Base-by-base conservation (phyloP, 805 yeast genomes). In the Kuraishia capsulata region DNA sequence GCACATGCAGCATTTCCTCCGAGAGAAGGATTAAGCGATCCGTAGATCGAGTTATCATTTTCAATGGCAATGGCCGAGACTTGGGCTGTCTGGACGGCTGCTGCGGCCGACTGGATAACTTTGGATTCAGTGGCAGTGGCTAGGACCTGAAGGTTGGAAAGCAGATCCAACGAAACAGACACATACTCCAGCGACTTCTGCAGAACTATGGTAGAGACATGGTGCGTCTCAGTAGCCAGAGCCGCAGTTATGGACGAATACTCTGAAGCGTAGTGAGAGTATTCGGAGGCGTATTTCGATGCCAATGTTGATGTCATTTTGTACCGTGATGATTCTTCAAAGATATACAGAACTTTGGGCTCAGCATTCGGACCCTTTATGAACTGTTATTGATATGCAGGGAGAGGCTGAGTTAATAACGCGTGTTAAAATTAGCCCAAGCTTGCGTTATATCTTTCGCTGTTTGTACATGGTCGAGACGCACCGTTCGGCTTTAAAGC, bases 1-100 rank as follows among this genome's bases (percentile, higher is more conserved):
- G 77, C 55, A 49, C 80, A 73, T 0, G 78, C 71, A 11, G 66
- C 39, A 51, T 85, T 86, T 16, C 79, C 86, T 3, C 71, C 72
- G 3, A 62, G 44, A 34, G 66, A 64, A 3, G 89, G 88, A 19
- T 49, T 48, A 50, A 60, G 59, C 28, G 71, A 76, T 39, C 52
- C 50, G 47, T 61, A 70, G 40, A 31, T 53, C 48, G 33, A n/a
- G 17, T 43, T 37, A 16, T 29, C 40, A 19, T 40, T 20, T 11
- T 39, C 44, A 30, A 56, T 39, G 11, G 37, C 45, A 10, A 50
- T 40, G 39, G 50, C 50, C 18, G 50, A 33, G 8, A 37, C 26
- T 4, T 57, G 44, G 3, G 55, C 52, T 33, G 53, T 43, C 29
- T 42, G 40, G 31, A 52, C 42, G 5, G 41, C 51, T 11, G 42